Conservation (phyloP, 2,329 filamentous ascomycete genomes). For the Fusarium sp. region DNA sequence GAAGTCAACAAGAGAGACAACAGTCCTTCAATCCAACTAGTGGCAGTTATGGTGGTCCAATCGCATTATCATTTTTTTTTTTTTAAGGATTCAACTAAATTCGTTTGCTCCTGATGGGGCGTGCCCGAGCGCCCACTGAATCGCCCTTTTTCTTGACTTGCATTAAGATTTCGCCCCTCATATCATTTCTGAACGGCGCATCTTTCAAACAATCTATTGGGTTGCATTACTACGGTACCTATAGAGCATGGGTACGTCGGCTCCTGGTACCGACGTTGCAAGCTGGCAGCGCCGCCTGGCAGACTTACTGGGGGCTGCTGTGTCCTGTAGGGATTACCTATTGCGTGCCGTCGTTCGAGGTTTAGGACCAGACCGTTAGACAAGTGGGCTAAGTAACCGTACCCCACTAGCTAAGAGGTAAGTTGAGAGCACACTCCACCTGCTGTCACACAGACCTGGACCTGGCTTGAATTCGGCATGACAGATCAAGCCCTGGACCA, state of each 20-base stretch:
- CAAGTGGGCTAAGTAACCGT: slow-evolving; percentile 25
- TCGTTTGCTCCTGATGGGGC: slow-evolving; percentile 31
- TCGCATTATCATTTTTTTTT: slow-evolving; percentile 9
- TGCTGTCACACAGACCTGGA: slow-evolving; percentile 39
- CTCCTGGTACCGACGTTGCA: slow-evolving; percentile 40
- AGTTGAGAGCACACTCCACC: slow-evolving; percentile 26
- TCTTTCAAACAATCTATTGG: not conserved
- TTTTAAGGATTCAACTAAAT: slow-evolving; percentile 26
- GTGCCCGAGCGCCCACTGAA: slow-evolving; percentile 18
- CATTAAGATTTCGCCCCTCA: slow-evolving; percentile 13
- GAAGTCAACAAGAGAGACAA: slow-evolving; percentile 15
- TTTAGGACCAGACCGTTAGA: slow-evolving; percentile 30
- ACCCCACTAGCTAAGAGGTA: slow-evolving; percentile 25
- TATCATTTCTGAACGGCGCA: not conserved
- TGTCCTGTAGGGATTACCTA: not conserved
- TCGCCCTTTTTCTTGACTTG: slow-evolving; percentile 22
- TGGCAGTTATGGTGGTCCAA: slow-evolving; percentile 20
- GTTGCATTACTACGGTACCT: not conserved
- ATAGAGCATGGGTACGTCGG: slow-evolving; percentile 35
- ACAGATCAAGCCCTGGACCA: slow-evolving; percentile 37
- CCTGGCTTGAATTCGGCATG: slow-evolving; percentile 39
- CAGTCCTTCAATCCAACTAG: slow-evolving; percentile 20
- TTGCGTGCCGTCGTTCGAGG: slow-evolving; percentile 39
- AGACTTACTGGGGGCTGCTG: slow-evolving; percentile 3
- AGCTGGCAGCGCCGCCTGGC: slow-evolving; percentile 16